Conservation (phyloP, 306 rosid genomes). For the Castanospermum australe region DNA sequence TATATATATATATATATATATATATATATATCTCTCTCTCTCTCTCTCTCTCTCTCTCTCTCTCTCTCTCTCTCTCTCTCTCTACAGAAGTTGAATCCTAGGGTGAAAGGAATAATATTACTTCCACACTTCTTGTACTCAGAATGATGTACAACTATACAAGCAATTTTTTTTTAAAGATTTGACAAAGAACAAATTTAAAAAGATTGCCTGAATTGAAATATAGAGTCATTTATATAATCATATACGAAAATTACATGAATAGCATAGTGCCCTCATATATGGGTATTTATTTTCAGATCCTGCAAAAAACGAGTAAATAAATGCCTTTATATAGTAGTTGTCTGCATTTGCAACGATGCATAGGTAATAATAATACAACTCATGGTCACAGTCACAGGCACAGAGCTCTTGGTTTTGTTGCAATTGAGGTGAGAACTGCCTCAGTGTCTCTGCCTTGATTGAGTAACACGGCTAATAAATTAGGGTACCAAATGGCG, state of each 20-base stretch:
- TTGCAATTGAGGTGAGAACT: background rate
- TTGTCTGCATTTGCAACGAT: background rate
- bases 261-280: background rate
- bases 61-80: too few species aligned
- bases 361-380: background rate
- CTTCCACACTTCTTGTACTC: background rate
- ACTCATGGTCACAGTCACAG: background rate
- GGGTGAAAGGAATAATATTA: background rate
- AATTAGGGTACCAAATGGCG: slow-evolving; percentile 8
- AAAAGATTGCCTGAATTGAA: too few species aligned
- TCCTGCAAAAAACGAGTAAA: background rate
- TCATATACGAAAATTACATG: background rate
- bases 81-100: too few species aligned
- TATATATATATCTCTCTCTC: too few species aligned
- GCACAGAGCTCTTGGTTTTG: background rate
- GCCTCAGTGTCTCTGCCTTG: background rate
- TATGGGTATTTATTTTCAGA: background rate
- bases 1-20: too few species aligned
- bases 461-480: background rate
- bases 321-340: background rate
- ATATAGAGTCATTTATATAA: background rate
- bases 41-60: too few species aligned
- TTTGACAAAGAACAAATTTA: background rate
- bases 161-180: background rate
- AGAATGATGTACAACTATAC: background rate